Percentiles rank a stretch among this genome's conserved stretches.
phyloP scores from a whole-genome alignment of 345 rosid species.

The Sonneratia caseolaris region DNA sequence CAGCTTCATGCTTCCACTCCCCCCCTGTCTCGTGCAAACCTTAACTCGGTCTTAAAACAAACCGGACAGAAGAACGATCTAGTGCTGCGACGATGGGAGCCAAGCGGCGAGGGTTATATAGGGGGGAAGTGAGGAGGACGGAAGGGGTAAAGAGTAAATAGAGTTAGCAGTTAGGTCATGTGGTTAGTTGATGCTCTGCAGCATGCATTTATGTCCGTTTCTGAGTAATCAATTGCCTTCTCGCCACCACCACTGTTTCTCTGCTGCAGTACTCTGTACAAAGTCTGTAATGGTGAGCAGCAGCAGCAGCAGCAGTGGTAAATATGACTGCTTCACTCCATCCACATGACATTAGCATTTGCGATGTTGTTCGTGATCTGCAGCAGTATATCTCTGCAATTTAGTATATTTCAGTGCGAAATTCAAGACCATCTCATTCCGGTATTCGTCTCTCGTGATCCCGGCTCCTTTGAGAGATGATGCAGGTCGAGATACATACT shows the following conservation, averaged over 20 bases:
- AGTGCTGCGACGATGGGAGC: neutral
- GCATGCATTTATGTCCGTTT: slow-evolving; percentile 46
- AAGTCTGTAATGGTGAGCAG: neutral
- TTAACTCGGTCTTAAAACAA: neutral
- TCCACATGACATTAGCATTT: slow-evolving; percentile 3
- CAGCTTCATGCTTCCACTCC: neutral
- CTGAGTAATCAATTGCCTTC: slow-evolving; percentile 6
- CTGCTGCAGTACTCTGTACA: neutral
- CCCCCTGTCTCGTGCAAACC: neutral
- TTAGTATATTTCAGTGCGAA: neutral
- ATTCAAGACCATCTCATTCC: neutral
- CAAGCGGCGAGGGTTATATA: slow-evolving; percentile 9
- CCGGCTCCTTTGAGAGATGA: neutral
- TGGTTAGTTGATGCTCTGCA: slow-evolving; percentile 67
- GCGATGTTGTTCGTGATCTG: neutral
- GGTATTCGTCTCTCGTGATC: neutral
- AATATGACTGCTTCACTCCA: neutral
- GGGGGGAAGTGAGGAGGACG: slow-evolving; percentile 17
- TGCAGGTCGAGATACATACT: neutral
- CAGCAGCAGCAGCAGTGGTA: neutral
- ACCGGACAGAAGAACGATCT: neutral
- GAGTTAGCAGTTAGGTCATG: slow-evolving; percentile 50
- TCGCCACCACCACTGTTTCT: neutral
- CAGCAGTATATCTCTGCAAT: no score
- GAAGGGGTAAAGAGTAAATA: slow-evolving; percentile 44